Evolutionary conservation across 2,329 filamentous ascomycete species (phyloP), one percentile per base, ranked within the genome.

Genomic region (Xylariaceae sp.): DNA sequence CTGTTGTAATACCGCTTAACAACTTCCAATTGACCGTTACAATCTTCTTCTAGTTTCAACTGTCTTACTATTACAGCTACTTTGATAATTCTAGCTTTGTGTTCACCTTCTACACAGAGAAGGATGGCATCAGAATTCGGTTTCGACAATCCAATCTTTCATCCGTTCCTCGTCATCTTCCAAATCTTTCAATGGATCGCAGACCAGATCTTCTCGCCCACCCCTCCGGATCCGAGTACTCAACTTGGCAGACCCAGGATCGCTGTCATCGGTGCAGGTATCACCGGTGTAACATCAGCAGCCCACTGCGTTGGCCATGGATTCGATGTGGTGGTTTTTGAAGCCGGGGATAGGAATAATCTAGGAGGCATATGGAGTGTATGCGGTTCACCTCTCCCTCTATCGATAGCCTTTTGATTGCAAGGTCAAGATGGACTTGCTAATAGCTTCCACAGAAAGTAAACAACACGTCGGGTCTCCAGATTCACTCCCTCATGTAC

Each of bases 401-500:
- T 1, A 37, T 23, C 5, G 19, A 32, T 12, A 2, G 12, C 21
- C 12, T 12, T 26, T 6, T 2, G 3, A 40, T 20, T 14, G 23
- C 14, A 10, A 32, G 4, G n/a, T n/a, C 14, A 26, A 37, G 14
- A 16, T 16, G 32, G 21, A 29, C 16, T 20, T 20, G 16, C 51
- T 64, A 18, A 60, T 40, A 20, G 14, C 21, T 1, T 40, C 1
- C 2, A 3, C 56, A 90, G 86, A 82, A 83, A 72, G 89, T 95
- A 41, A 93, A 95, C 75, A 89, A 89, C 49, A 93, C 89, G 0
- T 93, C 89, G 0, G 85, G 89, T 16, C 81, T 96, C 0, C 90
- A 95, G 67, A 93, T 96, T 20, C 90, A 96, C 71, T 90, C 87
- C 19, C 72, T 93, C 55, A 95, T 95, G 90, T 96, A 93, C 72